Evolutionary conservation across 192 early-diverging fungal species (phyloP).

Genomic region (Umbelopsis vinacea): DNA sequence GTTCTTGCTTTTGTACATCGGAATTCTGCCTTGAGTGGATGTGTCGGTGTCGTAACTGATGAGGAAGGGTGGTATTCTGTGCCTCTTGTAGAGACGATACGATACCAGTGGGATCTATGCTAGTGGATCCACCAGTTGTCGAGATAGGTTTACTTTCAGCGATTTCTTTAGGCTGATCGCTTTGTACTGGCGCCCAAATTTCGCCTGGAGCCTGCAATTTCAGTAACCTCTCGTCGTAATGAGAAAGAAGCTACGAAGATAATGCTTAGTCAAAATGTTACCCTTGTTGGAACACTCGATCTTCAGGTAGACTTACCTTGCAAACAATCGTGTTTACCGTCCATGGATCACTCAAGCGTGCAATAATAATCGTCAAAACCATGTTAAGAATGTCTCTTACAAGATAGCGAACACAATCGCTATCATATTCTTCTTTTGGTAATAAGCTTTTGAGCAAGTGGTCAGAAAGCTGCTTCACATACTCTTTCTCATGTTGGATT

Average conservation of each 20-base stretch:
- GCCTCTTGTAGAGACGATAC: not conserved
- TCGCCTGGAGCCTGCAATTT: slow-evolving; percentile 31
- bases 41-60: slow-evolving; percentile 1
- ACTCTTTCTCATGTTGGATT: slow-evolving; percentile 49
- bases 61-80: not conserved
- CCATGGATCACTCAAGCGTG: slow-evolving; percentile 52
- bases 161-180: slow-evolving; percentile 28
- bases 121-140: not conserved
- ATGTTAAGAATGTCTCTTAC: slow-evolving; percentile 52
- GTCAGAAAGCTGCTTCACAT: slow-evolving; percentile 47
- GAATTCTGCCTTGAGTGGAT: not conserved
- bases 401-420: slow-evolving; percentile 51
- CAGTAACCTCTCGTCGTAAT: slow-evolving; percentile 24
- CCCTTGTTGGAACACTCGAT: not conserved
- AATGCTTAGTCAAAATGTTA: no score
- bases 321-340: slow-evolving; percentile 57
- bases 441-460: slow-evolving; percentile 44
- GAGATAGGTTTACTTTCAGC: not conserved
- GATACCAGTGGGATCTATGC: not conserved
- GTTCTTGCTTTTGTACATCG: not conserved
- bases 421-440: slow-evolving; percentile 43
- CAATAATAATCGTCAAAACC: slow-evolving; percentile 45
- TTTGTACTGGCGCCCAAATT: slow-evolving; percentile 9
- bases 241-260: slow-evolving; percentile 21
- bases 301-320: slow-evolving; percentile 41